Evolutionary conservation across 1,139 yeast genomes (phyloP).

Genomic region (Geotrichum reessii): DNA sequence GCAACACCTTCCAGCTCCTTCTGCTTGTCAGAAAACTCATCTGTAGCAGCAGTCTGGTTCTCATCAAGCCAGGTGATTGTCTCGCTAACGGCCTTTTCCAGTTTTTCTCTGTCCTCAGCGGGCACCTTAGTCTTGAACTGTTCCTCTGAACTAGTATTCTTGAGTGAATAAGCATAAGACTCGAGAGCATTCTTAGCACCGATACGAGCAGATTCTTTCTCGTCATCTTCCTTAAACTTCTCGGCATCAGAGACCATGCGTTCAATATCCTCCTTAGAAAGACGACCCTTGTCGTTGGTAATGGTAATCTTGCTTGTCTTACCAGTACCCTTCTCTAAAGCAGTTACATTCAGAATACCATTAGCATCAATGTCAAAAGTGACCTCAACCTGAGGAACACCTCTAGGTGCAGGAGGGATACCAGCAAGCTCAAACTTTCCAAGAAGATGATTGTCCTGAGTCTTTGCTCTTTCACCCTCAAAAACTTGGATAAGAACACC

Average conservation of each 20-base stretch:
- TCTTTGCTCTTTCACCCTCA: constrained; percentile 92
- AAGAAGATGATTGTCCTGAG: constrained; percentile 88
- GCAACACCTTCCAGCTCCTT: constrained; percentile 91
- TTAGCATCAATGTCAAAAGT: constrained; percentile 89
- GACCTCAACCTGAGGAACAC: constrained; percentile 92
- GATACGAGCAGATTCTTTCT: constrained; percentile 72
- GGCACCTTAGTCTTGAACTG: constrained; percentile 77
- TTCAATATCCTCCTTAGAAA: constrained; percentile 89
- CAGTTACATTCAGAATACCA: constrained; percentile 90
- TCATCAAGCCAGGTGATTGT: constrained; percentile 83
- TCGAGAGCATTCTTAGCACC: constrained; percentile 83
- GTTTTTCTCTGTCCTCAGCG: constrained; percentile 70
- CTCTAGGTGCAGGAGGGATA: constrained; percentile 94
- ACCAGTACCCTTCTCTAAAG: constrained; percentile 88
- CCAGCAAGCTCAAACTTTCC: constrained; percentile 91
- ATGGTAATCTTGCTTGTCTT: constrained; percentile 75
- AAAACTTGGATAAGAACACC: constrained; percentile 89
- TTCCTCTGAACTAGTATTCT: constrained; percentile 76
- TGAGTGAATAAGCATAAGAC: constrained; percentile 85
- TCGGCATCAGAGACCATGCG: constrained; percentile 93
- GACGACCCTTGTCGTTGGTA: constrained; percentile 94
- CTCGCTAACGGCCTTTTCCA: constrained; percentile 79
- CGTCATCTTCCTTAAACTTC: constrained; percentile 79
- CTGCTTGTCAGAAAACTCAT: constrained; percentile 83
- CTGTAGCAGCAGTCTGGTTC: constrained; percentile 81